A percentile compares a stretch with the other conserved stretches of the same genome.
These are phyloP conservation scores for Penicillium sp. DNA, from an alignment of 2,329 filamentous ascomycete genomes.

Conservation along the genomic window DNA sequence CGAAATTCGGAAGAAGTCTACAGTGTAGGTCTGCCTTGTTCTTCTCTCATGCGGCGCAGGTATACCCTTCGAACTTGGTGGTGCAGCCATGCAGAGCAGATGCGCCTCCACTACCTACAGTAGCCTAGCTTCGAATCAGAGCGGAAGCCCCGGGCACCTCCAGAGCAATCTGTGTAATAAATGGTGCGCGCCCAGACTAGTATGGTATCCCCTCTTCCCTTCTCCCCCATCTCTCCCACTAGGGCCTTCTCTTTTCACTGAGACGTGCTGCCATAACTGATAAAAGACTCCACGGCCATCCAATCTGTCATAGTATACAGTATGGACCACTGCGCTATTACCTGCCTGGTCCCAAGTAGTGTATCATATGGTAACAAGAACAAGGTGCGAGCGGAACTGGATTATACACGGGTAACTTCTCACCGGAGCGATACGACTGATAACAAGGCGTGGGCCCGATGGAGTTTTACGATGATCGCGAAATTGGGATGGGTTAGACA, in stretches of 20 bases:
- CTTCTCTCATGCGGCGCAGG: background rate
- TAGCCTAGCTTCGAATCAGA: constrained; percentile 4
- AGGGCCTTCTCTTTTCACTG: no score
- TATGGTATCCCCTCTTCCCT: background rate
- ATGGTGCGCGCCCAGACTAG: background rate
- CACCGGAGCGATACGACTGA: background rate
- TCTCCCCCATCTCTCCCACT: background rate
- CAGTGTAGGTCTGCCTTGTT: no score
- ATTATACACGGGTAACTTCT: background rate
- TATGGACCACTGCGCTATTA: background rate
- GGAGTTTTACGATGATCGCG: constrained; percentile 8
- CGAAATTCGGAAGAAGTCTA: no score
- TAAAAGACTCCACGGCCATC: background rate
- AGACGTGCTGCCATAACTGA: no score
- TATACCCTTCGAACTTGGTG: background rate
- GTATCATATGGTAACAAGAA: background rate
- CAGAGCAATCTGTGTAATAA: background rate
- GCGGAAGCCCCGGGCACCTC: background rate
- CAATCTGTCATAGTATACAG: no score
- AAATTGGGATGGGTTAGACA: constrained; percentile 8
- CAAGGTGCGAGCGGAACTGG: no score
- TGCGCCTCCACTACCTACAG: background rate
- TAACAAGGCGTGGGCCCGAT: constrained; percentile 1
- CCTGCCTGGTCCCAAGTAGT: background rate
- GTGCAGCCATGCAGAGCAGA: constrained; percentile 1